Evolutionary conservation across 225 moss, liverwort and hornwort species (phyloP).

Genomic region (Polytrichum commune): DNA sequence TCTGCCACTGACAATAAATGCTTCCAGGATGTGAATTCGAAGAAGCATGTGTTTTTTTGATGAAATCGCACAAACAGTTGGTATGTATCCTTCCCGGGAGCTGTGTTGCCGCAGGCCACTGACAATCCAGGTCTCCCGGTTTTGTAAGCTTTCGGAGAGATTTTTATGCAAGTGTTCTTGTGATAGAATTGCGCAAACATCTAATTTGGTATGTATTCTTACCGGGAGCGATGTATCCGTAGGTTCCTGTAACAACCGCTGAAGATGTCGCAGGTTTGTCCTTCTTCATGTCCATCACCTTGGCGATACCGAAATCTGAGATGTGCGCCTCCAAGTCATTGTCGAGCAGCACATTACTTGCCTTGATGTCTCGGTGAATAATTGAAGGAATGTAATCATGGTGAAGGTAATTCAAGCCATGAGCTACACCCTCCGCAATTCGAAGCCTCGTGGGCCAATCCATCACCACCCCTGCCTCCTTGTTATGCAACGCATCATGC

Average conservation of each 20-base stretch:
- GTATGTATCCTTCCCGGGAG: slow-evolving; percentile 20
- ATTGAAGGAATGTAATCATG: slow-evolving; percentile 38
- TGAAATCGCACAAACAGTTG: background rate
- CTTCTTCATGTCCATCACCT: slow-evolving; percentile 16
- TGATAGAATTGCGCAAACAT: no score
- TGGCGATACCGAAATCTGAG: slow-evolving; percentile 46
- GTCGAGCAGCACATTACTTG: slow-evolving; percentile 48
- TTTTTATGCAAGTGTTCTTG: no score
- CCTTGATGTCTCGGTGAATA: slow-evolving; percentile 43
- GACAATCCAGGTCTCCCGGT: background rate
- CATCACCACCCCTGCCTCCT: slow-evolving; percentile 11
- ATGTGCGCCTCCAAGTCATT: slow-evolving; percentile 35
- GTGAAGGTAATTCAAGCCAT: slow-evolving; percentile 47
- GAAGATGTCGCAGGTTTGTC: slow-evolving; percentile 7
- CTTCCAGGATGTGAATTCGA: background rate
- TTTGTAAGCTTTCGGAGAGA: no score
- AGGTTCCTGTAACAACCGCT: slow-evolving; percentile 14
- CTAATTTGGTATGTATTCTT: background rate
- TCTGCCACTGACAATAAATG: background rate
- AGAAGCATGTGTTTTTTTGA: no score
- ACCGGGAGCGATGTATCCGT: slow-evolving; percentile 45
- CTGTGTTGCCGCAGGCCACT: slow-evolving; percentile 32
- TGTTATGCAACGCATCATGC: slow-evolving; percentile 26
- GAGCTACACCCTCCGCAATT: slow-evolving; percentile 40
- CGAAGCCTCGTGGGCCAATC: slow-evolving; percentile 35